Percentiles rank a stretch among this genome's conserved stretches.
These are phyloP conservation scores for Alnus rubra DNA, from an alignment of 306 rosid species.

Conservation along the genomic window DNA sequence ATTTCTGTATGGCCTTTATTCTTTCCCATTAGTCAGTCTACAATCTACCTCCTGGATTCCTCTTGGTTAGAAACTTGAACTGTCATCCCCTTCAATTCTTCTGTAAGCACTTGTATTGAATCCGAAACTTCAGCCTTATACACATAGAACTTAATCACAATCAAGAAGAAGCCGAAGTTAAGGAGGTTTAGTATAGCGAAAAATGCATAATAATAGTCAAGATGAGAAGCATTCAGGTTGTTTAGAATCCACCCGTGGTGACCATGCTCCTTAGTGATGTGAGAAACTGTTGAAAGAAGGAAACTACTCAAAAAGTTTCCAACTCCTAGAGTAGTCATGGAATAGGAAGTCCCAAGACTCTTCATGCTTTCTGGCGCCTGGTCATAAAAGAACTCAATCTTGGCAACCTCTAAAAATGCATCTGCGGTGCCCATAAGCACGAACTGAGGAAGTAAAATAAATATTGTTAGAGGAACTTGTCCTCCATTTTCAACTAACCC, in stretches of 20 bases:
- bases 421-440: constrained; percentile 77
- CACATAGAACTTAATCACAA: constrained; percentile 48
- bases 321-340: constrained; percentile 72
- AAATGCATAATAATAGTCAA: constrained; percentile 85
- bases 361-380: constrained; percentile 92
- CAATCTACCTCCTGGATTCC: not conserved
- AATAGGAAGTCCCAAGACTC: constrained; percentile 77
- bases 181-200: constrained; percentile 38
- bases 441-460: constrained; percentile 81
- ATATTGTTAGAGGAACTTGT: constrained; percentile 69
- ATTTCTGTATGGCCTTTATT: not conserved
- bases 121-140: constrained; percentile 80
- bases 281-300: constrained; percentile 68
- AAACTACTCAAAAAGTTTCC: constrained; percentile 82
- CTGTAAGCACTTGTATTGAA: constrained; percentile 62
- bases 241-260: constrained; percentile 76
- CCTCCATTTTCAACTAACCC: constrained; percentile 41
- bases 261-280: constrained; percentile 53
- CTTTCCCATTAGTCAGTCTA: not conserved
- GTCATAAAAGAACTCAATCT: constrained; percentile 86
- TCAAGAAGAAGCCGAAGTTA: constrained; percentile 38
- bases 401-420: constrained; percentile 77
- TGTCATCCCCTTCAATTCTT: constrained; percentile 56
- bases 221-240: constrained; percentile 78
- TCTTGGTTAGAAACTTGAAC: constrained; percentile 14